Base-by-base conservation (phyloP, 192 early-diverging fungal species). In the Entomortierella parvispora region DNA sequence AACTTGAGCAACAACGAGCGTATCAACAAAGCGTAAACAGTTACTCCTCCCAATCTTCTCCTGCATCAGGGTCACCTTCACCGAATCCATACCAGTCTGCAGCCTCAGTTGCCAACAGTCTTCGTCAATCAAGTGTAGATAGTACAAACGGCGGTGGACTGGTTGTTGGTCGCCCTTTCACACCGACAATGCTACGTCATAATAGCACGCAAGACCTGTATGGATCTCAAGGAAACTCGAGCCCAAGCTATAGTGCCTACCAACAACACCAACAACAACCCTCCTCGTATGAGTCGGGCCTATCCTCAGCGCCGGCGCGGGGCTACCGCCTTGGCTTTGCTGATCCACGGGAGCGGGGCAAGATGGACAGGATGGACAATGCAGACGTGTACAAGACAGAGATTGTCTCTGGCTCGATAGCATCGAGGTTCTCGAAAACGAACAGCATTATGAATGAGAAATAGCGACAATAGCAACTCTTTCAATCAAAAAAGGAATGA, bases 361-460 rank as follows among this genome's bases (percentile, higher is more conserved):
- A 60, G 43, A 58, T 58, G 56, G 56, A 68, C 8, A 29, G 54
- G 53, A 61, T 75, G 58, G 71, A 75, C 43, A 65, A 74, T 28
- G 48, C 58, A 31, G 71, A 76, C 2, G 33, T 68, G 8, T 67
- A 76, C 47, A 76, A 76, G 59, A 45, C 64, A n/a, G 71, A 76
- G 26, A 49, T 76, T 26, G 53, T 31, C 22, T 8, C 54, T 26
- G 50, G 23, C 3, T 40, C 46, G n/a, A 49, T 57, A 6, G 47
- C 57, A 4, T 46, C 71, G 20, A 63, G 71, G 11, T 76, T 48
- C 34, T n/a, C 71, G 15, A 32, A 34, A 45, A 53, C 31, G n/a
- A 56, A 46, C 44, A 29, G 46, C 12, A 55, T 75, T 43, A 61
- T 76, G 65, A 59, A 76, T 26, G 71, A 76, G 49, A 76, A 76